Conservation (phyloP, 495 filamentous ascomycete genomes). For the Penicillium bialowiezense region DNA sequence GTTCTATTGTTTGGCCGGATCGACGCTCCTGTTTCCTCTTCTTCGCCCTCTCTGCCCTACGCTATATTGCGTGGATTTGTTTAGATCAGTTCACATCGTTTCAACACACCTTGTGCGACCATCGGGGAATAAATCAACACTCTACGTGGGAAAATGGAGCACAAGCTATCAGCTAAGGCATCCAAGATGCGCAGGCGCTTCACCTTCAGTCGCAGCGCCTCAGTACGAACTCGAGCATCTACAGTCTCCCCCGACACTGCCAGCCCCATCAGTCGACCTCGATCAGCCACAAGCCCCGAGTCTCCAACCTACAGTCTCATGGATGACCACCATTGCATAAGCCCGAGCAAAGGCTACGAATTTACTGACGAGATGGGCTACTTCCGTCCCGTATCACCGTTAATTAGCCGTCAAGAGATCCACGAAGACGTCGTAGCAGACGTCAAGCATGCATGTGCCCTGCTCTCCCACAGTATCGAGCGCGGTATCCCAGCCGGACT, state of each 20-base stretch:
- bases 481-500: conserved; percentile 23
- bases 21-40: not conserved
- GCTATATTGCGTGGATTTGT: no score
- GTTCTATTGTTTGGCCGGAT: not conserved
- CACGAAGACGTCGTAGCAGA: conserved; percentile 22
- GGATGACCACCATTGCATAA: conserved; percentile 8
- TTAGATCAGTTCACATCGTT: not conserved
- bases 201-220: conserved; percentile 13
- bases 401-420: conserved; percentile 19
- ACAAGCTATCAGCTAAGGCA: conserved; percentile 25
- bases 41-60: not conserved
- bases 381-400: conserved; percentile 19
- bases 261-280: conserved; percentile 15
- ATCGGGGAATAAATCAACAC: not conserved
- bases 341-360: conserved; percentile 10
- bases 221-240: conserved; percentile 7
- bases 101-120: not conserved
- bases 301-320: conserved; percentile 8
- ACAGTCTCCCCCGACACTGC: conserved; percentile 5
- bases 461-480: conserved; percentile 24
- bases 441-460: conserved; percentile 20
- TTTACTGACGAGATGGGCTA: conserved; percentile 25
- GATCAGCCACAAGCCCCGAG: conserved; percentile 18
- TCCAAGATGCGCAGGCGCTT: conserved; percentile 23
- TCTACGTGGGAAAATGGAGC: conserved; percentile 19